These are phyloP conservation scores for Neonectria punicea DNA, from an alignment of 2,329 filamentous ascomycete species.

Conservation along the genomic window DNA sequence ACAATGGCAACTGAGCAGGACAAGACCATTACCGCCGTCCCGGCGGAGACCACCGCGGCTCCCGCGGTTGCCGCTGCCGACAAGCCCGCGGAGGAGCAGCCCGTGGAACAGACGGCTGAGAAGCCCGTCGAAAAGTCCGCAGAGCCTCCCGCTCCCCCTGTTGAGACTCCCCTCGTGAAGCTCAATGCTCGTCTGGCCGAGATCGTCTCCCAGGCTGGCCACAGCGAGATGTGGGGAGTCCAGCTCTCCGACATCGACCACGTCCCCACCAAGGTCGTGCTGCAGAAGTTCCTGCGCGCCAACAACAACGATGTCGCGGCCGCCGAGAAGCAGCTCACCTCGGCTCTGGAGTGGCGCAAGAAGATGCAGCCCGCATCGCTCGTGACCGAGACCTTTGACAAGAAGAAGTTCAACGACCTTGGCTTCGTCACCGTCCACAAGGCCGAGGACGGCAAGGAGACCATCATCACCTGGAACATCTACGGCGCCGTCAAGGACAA, in stretches of 20 bases:
- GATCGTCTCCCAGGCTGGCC: conserved; percentile 65
- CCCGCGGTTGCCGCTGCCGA: conserved; percentile 27
- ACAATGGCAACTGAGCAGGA: conserved; percentile 47
- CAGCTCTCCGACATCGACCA: conserved; percentile 67
- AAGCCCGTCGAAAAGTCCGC: conserved; percentile 9
- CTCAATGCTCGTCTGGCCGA: conserved; percentile 68
- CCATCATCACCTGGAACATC: conserved; percentile 88
- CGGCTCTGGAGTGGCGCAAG: conserved; percentile 86
- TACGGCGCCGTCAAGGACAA: conserved; percentile 88
- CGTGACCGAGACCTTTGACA: conserved; percentile 71
- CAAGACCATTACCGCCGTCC: conserved; percentile 29
- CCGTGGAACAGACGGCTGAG: conserved; percentile 28
- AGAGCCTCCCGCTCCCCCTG: conserved; percentile 23
- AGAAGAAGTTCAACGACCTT: conserved; percentile 77
- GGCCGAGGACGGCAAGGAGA: conserved; percentile 65
- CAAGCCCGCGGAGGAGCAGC: conserved; percentile 20
- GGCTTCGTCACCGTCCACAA: conserved; percentile 84
- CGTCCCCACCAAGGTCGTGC: conserved; percentile 81
- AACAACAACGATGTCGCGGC: conserved; percentile 80
- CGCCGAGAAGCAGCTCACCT: conserved; percentile 80
- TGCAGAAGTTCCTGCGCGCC: conserved; percentile 94
- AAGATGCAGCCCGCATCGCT: conserved; percentile 76
- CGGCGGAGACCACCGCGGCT: conserved; percentile 20
- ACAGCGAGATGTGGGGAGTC: conserved; percentile 91
- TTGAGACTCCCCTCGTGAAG: conserved; percentile 58